phyloP scores from a whole-genome alignment of 352 stramenopile genomes.

The Pythium biforme region DNA sequence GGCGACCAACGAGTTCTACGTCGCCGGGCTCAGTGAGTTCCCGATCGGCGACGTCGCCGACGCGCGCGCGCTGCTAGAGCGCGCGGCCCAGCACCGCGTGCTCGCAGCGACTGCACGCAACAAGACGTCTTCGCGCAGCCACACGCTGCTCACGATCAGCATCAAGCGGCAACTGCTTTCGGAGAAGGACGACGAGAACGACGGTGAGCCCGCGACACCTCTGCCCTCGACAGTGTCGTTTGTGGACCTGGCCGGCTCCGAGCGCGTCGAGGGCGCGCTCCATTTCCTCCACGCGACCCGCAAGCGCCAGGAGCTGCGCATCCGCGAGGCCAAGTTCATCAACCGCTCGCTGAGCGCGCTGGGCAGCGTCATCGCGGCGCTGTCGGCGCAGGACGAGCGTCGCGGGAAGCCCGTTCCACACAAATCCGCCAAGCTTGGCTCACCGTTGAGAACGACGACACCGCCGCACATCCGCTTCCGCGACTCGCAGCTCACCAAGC shows the following conservation, averaged over 20 bases:
- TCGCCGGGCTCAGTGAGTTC: slow-evolving; percentile 56
- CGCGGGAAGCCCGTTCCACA: not conserved
- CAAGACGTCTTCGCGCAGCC: slow-evolving; percentile 68
- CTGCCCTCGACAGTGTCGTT: slow-evolving; percentile 52
- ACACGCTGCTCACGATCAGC: slow-evolving; percentile 66
- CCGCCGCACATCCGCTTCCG: slow-evolving; percentile 51
- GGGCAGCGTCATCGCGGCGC: slow-evolving; percentile 60
- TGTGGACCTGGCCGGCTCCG: slow-evolving; percentile 69
- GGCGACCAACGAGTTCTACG: slow-evolving; percentile 52
- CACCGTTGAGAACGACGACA: not conserved
- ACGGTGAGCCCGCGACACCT: slow-evolving; percentile 11
- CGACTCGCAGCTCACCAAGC: slow-evolving; percentile 75
- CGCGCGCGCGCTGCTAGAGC: slow-evolving; percentile 43
- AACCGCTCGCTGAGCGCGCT: slow-evolving; percentile 68
- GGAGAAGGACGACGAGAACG: not conserved
- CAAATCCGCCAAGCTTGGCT: not conserved
- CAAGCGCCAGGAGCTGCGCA: slow-evolving; percentile 52
- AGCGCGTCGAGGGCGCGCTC: slow-evolving; percentile 52
- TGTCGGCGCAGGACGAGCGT: slow-evolving; percentile 29
- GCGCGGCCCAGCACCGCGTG: slow-evolving; percentile 47
- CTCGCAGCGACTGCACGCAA: slow-evolving; percentile 60
- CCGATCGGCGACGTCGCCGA: slow-evolving; percentile 46
- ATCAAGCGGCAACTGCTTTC: not conserved
- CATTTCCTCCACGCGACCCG: slow-evolving; percentile 54
- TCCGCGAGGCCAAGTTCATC: slow-evolving; percentile 80